phyloP scores from a whole-genome alignment of 371 early-diverging fungal genomes.

The Cokeromyces recurvatus region DNA sequence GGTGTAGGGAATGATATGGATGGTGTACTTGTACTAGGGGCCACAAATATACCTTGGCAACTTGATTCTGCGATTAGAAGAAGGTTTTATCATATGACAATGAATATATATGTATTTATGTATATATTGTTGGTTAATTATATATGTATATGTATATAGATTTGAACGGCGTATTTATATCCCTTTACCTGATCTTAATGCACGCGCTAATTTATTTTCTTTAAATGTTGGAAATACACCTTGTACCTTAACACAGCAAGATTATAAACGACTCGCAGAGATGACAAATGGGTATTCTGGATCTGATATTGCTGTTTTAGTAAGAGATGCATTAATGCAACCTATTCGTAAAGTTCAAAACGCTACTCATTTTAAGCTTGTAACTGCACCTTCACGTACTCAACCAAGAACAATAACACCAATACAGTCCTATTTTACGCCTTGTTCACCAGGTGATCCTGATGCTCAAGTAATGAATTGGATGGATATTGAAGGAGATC shows the following conservation, averaged over 20 bases:
- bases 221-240: constrained; percentile 89
- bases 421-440: constrained; percentile 83
- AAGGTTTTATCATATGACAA: constrained; percentile 53
- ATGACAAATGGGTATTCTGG: constrained; percentile 91
- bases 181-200: constrained; percentile 86
- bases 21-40: constrained; percentile 92
- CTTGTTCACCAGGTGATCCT: constrained; percentile 95
- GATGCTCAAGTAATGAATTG: constrained; percentile 87
- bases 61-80: constrained; percentile 91
- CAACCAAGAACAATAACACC: constrained; percentile 50
- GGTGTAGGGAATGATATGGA: constrained; percentile 94
- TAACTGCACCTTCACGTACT: constrained; percentile 53
- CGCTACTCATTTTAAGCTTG: constrained; percentile 89
- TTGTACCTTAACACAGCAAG: constrained; percentile 64
- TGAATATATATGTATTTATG: no score
- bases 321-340: constrained; percentile 95
- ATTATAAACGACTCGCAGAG: constrained; percentile 74
- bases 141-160: constrained; percentile 29
- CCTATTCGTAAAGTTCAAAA: constrained; percentile 94
- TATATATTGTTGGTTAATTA: no score
- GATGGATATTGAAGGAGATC: constrained; percentile 81
- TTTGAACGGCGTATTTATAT: constrained; percentile 98
- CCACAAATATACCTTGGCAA: constrained; percentile 97
- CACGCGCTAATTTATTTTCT: constrained; percentile 89
- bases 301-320: constrained; percentile 90